Base-by-base conservation (phyloP, 2,329 filamentous ascomycete species). In the Sarocladium kiliense region DNA sequence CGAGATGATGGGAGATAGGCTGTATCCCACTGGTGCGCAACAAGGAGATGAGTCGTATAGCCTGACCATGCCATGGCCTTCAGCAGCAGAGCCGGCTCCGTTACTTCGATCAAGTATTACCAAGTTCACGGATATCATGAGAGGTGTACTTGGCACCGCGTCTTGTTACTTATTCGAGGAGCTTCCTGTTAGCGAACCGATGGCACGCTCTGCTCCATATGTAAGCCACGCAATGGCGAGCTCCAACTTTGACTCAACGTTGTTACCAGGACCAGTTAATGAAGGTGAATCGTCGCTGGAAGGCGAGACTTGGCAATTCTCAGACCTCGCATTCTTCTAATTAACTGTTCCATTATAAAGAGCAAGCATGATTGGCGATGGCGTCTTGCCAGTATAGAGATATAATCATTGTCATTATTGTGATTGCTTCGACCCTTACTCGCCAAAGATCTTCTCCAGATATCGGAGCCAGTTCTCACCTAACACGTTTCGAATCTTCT, bases 381-480 rank as follows among this genome's bases (percentile, higher is more conserved):
- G n/a, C n/a, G n/a, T n/a, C n/a, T n/a, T n/a, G n/a, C n/a, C n/a
- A n/a, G n/a, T n/a, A n/a, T n/a, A n/a, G n/a, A n/a, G n/a, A n/a
- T n/a, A n/a, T n/a, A n/a, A n/a, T n/a, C n/a, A n/a, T n/a, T n/a
- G n/a, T n/a, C n/a, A n/a, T n/a, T n/a, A n/a, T n/a, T n/a, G n/a
- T n/a, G n/a, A n/a, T n/a, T 32, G 30, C 30, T 6, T 12, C 12
- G 30, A 12, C 30, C 23, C 34, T 19, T 54, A 57, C 34, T 54
- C 55, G 7, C 55, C 55, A 42, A 57, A 50, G 7, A 72, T 68
- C 57, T 66, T 69, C 23, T 71, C 68, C 9, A 72, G 57, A 53
- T 72, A 73, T 11, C 58, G 61, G 7, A 72, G 56, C 70, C 70
- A 72, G 41, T 73, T 72, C 62, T 72, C 69, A 1, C 68, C 70